phyloP scores from a whole-genome alignment of 176 grass and related monocot species.

The Sorghum bicolor region Sorghum_bicolor_NCBIv3 NC_012876.2:11452501-11453000 shows the following conservation, averaged over 20 bases:
- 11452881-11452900: conserved; percentile 7
- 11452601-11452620: conserved; percentile 57
- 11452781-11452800: conserved; percentile 40
- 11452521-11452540: conserved; percentile 53
- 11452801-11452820: conserved; percentile 23
- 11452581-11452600: conserved; percentile 18
- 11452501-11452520: not conserved
- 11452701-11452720: conserved; percentile 56
- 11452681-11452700: conserved; percentile 57
- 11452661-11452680: conserved; percentile 59
- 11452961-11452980: conserved; percentile 5
- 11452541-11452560: conserved; percentile 61
- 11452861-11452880: conserved; percentile 51
- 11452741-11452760: not conserved
- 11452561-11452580: conserved; percentile 59
- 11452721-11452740: conserved; percentile 54
- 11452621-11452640: conserved; percentile 58
- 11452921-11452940: conserved; percentile 7
- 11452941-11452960: conserved; percentile 24
- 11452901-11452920: conserved; percentile 43
- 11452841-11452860: conserved; percentile 66
- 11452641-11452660: conserved; percentile 68
- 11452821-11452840: conserved; percentile 33
- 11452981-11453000: conserved; percentile 25
- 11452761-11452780: conserved; percentile 1